Percentiles rank a stretch among this genome's conserved stretches.
Conservation (phyloP, 75 land plant species). For the Chamaecyparis obtusa region DNA sequence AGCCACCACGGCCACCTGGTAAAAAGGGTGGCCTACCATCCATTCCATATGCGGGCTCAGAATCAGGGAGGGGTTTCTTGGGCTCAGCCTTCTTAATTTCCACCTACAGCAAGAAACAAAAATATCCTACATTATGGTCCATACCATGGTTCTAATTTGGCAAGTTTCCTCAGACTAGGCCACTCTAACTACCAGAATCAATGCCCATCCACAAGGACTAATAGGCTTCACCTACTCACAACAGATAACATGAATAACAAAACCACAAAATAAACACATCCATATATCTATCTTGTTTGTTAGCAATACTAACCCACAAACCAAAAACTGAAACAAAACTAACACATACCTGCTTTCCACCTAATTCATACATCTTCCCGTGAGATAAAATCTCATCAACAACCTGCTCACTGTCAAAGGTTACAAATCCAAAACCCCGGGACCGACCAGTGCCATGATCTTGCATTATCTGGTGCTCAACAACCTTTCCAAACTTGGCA, state of each 20-base stretch:
- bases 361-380: conserved; percentile 83
- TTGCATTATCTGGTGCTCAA: conserved; percentile 84
- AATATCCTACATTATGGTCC: conserved; percentile 44
- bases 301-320: background rate
- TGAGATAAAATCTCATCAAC: conserved; percentile 79
- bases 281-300: background rate
- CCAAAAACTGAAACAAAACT: background rate
- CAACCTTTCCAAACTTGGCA: conserved; percentile 65
- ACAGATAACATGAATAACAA: background rate
- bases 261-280: background rate
- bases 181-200: background rate
- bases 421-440: conserved; percentile 93
- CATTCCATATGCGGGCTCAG: conserved; percentile 50
- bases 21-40: conserved; percentile 53
- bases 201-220: background rate
- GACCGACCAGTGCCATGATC: conserved; percentile 84
- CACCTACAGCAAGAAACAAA: conserved; percentile 76
- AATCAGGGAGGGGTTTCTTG: conserved; percentile 72
- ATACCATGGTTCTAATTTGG: conserved; percentile 19
- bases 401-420: conserved; percentile 74
- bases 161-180: background rate
- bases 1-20: conserved; percentile 35
- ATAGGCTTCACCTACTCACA: background rate
- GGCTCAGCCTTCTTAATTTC: conserved; percentile 99
- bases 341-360: conserved; percentile 72